A percentile compares a stretch with the other conserved stretches of the same genome.
These are phyloP conservation scores for Areca catechu DNA, from an alignment of 176 grass and related monocot genomes.

Conservation along the genomic window DNA sequence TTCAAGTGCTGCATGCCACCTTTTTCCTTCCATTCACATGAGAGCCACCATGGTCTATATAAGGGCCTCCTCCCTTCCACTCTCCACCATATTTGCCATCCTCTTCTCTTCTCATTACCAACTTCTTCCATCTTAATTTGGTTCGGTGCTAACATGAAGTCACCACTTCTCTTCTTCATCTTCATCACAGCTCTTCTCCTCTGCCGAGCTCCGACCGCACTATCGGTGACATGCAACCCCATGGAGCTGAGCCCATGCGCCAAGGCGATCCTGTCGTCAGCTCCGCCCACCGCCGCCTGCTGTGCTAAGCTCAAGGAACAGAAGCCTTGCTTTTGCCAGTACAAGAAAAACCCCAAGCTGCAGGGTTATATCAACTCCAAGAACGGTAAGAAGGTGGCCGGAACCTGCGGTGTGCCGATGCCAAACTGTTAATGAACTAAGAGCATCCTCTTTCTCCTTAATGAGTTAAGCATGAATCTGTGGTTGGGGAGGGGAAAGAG, in stretches of 20 bases:
- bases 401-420: constrained; percentile 29
- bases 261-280: constrained; percentile 46
- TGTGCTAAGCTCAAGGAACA: constrained; percentile 70
- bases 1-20: too few relatives aligned
- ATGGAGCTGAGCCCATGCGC: constrained; percentile 64
- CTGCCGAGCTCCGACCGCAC: background rate
- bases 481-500: too few relatives aligned
- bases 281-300: constrained; percentile 42
- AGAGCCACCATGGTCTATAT: too few relatives aligned
- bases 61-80: background rate
- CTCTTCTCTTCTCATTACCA: background rate
- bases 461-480: too few relatives aligned
- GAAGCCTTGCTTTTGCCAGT: constrained; percentile 72
- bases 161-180: constrained; percentile 6
- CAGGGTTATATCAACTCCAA: constrained; percentile 78
- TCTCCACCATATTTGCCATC: background rate
- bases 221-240: constrained; percentile 46
- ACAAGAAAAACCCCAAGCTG: constrained; percentile 62
- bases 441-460: background rate
- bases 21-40: too few relatives aligned
- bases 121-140: too few relatives aligned
- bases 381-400: constrained; percentile 77
- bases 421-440: background rate
- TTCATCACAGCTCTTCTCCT: constrained; percentile 12
- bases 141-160: constrained; percentile 1